A percentile compares a stretch with the other conserved stretches of the same genome.
phyloP scores from a whole-genome alignment of 2,329 filamentous ascomycete species.

The Zymoseptoria ardabiliae region DNA sequence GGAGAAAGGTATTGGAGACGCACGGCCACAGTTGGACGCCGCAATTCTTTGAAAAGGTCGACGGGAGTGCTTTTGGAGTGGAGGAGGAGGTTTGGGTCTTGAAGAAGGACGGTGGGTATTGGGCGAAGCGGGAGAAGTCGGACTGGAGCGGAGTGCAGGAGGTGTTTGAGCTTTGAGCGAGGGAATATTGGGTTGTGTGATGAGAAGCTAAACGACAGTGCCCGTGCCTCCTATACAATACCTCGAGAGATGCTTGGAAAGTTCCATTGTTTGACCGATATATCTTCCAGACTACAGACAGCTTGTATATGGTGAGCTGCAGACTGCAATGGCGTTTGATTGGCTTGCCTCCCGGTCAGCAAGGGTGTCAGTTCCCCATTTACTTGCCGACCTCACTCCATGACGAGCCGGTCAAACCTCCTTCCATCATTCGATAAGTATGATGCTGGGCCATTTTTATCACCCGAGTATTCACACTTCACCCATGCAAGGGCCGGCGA shows the following conservation, averaged over 20 bases:
- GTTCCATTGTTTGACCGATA: neutral
- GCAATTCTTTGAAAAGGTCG: conserved; percentile 73
- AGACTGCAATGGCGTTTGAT: neutral
- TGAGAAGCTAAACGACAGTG: neutral
- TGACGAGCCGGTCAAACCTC: neutral
- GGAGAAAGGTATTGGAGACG: conserved; percentile 69
- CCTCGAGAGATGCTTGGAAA: neutral
- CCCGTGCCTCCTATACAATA: neutral
- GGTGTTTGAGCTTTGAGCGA: conserved; percentile 41
- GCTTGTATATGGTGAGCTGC: neutral
- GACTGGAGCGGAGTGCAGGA: conserved; percentile 55
- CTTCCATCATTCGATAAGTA: neutral
- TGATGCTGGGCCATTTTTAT: too few species aligned
- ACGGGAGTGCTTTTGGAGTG: conserved; percentile 18
- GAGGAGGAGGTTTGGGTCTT: conserved; percentile 51
- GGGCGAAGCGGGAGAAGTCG: conserved; percentile 71
- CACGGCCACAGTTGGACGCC: conserved; percentile 65
- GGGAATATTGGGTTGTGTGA: neutral
- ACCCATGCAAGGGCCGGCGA: too few species aligned
- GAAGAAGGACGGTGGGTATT: conserved; percentile 79
- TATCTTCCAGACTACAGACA: too few species aligned
- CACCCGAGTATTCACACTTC: too few species aligned
- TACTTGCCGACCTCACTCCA: neutral
- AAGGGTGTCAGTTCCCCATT: neutral
- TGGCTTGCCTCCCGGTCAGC: neutral